These are phyloP conservation scores for Pleurotus tuber-regium DNA, from an alignment of 768 basidiomycete species.

Conservation along the genomic window DNA sequence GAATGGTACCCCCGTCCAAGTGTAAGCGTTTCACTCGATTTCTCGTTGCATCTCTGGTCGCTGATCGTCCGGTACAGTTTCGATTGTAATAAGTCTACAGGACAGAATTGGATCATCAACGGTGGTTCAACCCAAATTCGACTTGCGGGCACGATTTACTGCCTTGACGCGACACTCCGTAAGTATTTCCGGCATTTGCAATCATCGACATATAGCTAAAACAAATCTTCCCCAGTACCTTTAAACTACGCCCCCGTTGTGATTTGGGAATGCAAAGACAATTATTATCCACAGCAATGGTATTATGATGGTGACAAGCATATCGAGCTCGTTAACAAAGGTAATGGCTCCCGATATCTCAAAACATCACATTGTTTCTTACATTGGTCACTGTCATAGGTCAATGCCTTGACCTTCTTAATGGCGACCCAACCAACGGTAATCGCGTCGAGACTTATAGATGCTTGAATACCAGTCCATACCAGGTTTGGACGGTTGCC, in stretches of 20 bases:
- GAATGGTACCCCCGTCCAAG: not conserved
- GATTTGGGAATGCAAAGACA: not conserved
- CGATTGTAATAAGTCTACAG: not conserved
- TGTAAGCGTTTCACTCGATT: not conserved
- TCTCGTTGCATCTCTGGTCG: not conserved
- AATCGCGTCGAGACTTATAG: not conserved
- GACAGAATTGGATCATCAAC: not conserved
- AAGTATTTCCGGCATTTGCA: not conserved
- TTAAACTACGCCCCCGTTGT: not conserved
- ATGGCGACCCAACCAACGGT: not conserved
- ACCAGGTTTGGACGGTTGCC: slow-evolving; percentile 10
- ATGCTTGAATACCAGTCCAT: not conserved
- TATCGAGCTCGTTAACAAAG: not conserved
- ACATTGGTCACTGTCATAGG: not conserved
- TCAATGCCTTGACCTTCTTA: not conserved
- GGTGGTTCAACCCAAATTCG: not conserved
- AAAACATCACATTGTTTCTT: not conserved
- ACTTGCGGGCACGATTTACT: not conserved
- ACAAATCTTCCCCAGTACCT: not conserved
- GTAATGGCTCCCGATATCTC: not conserved
- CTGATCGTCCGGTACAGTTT: not conserved
- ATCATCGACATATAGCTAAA: not conserved
- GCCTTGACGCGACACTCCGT: not conserved
- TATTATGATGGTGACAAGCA: not conserved
- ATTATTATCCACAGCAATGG: not conserved